Percentiles rank a stretch among this genome's conserved stretches.
Conservation (phyloP, 2,329 filamentous ascomycete species). For the Ophiosphaerella korrae region DNA sequence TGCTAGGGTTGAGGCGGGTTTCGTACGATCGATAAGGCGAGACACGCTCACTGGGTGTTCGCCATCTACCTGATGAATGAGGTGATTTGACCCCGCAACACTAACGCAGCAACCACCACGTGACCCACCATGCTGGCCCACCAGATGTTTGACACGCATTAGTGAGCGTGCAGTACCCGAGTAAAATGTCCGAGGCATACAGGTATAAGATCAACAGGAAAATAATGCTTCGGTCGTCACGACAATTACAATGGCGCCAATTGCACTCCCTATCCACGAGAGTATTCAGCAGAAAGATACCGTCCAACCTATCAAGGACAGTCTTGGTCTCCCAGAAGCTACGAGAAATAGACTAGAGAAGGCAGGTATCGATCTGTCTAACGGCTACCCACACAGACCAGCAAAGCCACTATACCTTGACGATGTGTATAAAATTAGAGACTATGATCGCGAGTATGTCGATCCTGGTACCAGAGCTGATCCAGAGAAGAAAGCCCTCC, state of each 20-base stretch:
- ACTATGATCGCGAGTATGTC: conserved; percentile 45
- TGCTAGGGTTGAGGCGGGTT: background rate
- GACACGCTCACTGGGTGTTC: conserved; percentile 30
- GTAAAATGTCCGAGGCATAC: conserved; percentile 7
- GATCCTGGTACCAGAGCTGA: conserved; percentile 58
- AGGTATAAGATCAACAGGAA: conserved; percentile 21
- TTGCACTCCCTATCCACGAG: conserved; percentile 60
- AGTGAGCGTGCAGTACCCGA: conserved; percentile 12
- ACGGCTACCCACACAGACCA: conserved; percentile 74
- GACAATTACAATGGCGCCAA: conserved; percentile 57
- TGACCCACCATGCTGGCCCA: conserved; percentile 1
- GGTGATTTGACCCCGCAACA: conserved; percentile 46
- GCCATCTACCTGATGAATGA: conserved; percentile 40
- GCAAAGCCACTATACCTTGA: conserved; percentile 70
- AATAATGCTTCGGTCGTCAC: background rate
- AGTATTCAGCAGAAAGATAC: conserved; percentile 63
- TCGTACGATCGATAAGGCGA: conserved; percentile 26
- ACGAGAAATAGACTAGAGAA: conserved; percentile 66
- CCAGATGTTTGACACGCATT: conserved; percentile 11
- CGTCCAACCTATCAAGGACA: conserved; percentile 67
- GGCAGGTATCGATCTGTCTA: conserved; percentile 70
- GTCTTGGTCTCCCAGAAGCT: conserved; percentile 63
- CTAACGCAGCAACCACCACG: conserved; percentile 14
- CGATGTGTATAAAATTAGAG: conserved; percentile 70
- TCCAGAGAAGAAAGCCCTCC: conserved; percentile 48